phyloP scores from a whole-genome alignment of 345 rosid genomes.

The Capsella bursapastoris region DNA sequence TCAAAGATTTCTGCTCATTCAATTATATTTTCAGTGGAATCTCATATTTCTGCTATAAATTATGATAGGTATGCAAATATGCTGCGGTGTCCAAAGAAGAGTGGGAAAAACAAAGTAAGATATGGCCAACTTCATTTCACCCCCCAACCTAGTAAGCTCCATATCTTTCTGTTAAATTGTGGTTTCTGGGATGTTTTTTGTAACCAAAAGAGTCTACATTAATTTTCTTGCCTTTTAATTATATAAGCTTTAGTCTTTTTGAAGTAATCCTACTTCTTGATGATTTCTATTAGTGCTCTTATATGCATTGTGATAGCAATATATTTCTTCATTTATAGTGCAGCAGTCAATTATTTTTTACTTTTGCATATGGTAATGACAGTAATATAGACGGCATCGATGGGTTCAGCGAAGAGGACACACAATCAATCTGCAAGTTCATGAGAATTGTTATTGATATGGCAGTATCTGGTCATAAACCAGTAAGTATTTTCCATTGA shows the following conservation, averaged over 20 bases:
- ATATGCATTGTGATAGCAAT: constrained; percentile 9
- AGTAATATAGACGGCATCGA: constrained; percentile 83
- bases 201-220: neutral
- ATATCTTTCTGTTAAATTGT: constrained; percentile 24
- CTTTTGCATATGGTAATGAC: constrained; percentile 18
- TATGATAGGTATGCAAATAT: constrained; percentile 65
- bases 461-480: constrained; percentile 62
- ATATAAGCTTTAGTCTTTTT: neutral
- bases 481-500: constrained; percentile 46
- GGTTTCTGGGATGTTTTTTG: constrained; percentile 1
- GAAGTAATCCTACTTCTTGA: neutral
- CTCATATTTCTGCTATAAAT: neutral
- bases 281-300: neutral
- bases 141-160: constrained; percentile 82
- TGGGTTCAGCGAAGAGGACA: constrained; percentile 75
- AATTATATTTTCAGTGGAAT: neutral
- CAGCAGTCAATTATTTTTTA: neutral
- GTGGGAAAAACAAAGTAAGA: constrained; percentile 92
- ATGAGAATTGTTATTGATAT: constrained; percentile 66
- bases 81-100: constrained; percentile 79
- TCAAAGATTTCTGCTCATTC: neutral
- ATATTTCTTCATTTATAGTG: constrained; percentile 8
- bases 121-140: constrained; percentile 95
- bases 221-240: neutral
- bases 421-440: constrained; percentile 54